phyloP scores from a whole-genome alignment of 495 filamentous ascomycete species.

The Neurospora sp. region DNA sequence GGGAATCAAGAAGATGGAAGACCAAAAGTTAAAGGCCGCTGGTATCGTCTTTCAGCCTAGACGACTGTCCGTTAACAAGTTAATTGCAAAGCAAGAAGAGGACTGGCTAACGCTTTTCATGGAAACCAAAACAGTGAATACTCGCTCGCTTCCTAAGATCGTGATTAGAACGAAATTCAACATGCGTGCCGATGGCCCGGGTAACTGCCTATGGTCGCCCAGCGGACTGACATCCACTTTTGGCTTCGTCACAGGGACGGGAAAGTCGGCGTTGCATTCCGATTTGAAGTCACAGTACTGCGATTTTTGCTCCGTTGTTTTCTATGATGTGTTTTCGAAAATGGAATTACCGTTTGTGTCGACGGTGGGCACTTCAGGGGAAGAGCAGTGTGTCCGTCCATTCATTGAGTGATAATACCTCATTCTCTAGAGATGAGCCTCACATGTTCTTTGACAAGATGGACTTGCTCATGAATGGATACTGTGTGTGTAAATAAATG shows the following conservation, averaged over 20 bases:
- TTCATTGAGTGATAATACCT: background rate
- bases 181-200: background rate
- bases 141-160: background rate
- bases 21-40: too few relatives aligned
- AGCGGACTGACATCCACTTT: background rate
- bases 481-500: background rate
- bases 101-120: background rate
- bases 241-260: background rate
- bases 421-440: background rate
- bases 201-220: background rate
- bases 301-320: background rate
- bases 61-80: too few relatives aligned
- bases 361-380: background rate
- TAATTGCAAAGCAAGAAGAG: background rate
- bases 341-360: background rate
- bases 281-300: background rate
- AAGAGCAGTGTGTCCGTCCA: background rate
- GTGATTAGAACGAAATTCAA: background rate
- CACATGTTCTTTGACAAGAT: background rate
- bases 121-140: background rate
- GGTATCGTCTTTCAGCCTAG: too few relatives aligned
- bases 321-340: background rate
- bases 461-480: background rate
- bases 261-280: background rate
- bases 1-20: too few relatives aligned